Evolutionary conservation across 1,139 yeast genomes (phyloP).

Genomic region (Magnusiomyces fungicola): DNA sequence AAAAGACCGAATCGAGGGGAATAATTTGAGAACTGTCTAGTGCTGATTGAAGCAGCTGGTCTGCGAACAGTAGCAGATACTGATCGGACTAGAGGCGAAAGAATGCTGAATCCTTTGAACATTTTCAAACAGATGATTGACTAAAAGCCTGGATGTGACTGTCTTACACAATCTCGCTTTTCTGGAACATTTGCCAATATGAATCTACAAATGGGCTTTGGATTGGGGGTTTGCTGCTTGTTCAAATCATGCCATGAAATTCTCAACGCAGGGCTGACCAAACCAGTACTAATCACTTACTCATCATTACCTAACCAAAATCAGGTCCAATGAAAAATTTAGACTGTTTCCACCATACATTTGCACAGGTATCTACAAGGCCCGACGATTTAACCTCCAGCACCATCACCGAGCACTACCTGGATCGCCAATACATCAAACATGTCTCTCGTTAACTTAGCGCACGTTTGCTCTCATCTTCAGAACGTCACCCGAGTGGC

Average conservation of each 20-base stretch:
- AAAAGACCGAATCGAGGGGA: neutral
- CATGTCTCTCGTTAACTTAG: conserved; percentile 82
- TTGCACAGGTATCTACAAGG: no score
- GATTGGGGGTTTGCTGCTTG: no score
- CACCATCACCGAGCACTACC: neutral
- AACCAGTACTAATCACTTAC: neutral
- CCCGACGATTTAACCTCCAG: no score
- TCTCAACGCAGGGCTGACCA: no score
- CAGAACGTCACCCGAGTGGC: conserved; percentile 81
- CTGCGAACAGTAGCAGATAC: neutral
- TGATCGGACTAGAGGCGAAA: neutral
- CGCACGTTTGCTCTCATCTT: conserved; percentile 79
- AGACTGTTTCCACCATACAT: no score
- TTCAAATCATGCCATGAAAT: no score
- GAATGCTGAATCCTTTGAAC: neutral
- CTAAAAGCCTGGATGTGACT: neutral
- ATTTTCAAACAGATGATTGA: neutral
- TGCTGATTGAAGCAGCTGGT: conserved; percentile 3
- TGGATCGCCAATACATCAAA: conserved; percentile 10
- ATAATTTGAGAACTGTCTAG: neutral
- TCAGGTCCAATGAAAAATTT: conserved; percentile 1
- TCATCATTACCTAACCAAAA: neutral
- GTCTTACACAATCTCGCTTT: no score
- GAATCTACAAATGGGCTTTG: no score
- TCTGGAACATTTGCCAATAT: no score